Conservation (phyloP, 805 yeast species). For the Lipomyces chichibuensis region DNA sequence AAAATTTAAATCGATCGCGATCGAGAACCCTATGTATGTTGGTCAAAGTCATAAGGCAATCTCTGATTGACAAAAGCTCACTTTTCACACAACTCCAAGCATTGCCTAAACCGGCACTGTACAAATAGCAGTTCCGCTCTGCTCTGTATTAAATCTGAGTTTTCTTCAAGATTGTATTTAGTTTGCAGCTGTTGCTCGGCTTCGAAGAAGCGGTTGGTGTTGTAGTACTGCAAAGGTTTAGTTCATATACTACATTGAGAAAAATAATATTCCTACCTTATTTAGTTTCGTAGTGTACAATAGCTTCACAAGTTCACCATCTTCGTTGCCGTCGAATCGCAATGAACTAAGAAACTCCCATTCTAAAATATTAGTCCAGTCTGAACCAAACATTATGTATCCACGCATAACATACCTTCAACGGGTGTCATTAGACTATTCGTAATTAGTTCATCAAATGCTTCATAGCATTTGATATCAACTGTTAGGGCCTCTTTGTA, state of each 20-base stretch:
- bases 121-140: constrained; percentile 70
- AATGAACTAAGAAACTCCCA: constrained; percentile 73
- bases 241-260: neutral
- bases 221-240: constrained; percentile 47
- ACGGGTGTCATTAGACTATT: constrained; percentile 76
- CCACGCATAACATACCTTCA: constrained; percentile 49
- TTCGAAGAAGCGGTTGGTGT: constrained; percentile 60
- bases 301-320: constrained; percentile 75
- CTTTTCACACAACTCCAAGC: constrained; percentile 72
- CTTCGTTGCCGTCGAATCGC: constrained; percentile 69
- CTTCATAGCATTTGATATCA: constrained; percentile 92
- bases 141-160: constrained; percentile 68
- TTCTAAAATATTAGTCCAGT: constrained; percentile 47
- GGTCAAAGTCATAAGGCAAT: neutral
- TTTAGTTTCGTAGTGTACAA: constrained; percentile 76
- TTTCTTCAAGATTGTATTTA: constrained; percentile 70
- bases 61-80: constrained; percentile 37
- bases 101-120: constrained; percentile 77
- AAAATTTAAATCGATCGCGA: constrained; percentile 69
- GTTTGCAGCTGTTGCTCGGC: constrained; percentile 68
- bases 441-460: constrained; percentile 74
- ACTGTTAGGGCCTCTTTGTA: constrained; percentile 82
- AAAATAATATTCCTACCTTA: constrained; percentile 44
- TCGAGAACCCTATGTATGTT: constrained; percentile 37
- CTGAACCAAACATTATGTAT: neutral